Evolutionary conservation across 1,139 yeast genomes (phyloP), one percentile per base, ranked within the genome.

Genomic region (Nematodospora anomalae): DNA sequence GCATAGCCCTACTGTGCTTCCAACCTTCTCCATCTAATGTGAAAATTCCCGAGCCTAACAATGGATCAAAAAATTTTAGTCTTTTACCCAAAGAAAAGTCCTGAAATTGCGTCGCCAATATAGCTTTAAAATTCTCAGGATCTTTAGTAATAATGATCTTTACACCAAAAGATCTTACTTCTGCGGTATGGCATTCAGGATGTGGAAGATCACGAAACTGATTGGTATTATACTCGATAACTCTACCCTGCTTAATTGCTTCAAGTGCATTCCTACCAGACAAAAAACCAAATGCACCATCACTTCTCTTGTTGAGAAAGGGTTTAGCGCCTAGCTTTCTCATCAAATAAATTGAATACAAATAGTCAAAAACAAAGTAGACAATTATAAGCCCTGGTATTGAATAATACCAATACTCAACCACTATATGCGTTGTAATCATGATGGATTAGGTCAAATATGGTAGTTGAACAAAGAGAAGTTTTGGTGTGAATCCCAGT

Each of bases 1-100:
- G 63, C 67, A 76, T 56, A 3, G 76, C 70, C 36, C 82, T 60
- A 26, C 76, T 64, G 46, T 74, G 79, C 46, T 72, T 71, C 82
- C 82, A 76, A 2, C 74, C 76, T 23, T 59, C 67, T 11, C 79
- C 79, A 39, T 73, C 76, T 29, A 73, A 62, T 2, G 80, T 75
- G 57, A 76, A 76, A 41, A 76, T 74, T 2, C 82, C 81, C 36
- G 71, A 70, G 3, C 81, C 81, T 35, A 76, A 58, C 13, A 74
- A 52, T 3, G 76, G 73, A 24, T 47, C 46, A 42, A 75, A 62
- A 28, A 57, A 62, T 5, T 47, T 44, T 42, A 65, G 61, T 42
- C 81, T 66, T 21, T 46, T 36, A 2, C 80, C 81, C 38, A 76
- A 63, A n/a, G 62, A 62, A 51, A 70, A 75, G 37, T 75, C 79